These are phyloP conservation scores for Herpetomonas tarakana DNA, from an alignment of 208 protist genomes.

Conservation along the genomic window DNA sequence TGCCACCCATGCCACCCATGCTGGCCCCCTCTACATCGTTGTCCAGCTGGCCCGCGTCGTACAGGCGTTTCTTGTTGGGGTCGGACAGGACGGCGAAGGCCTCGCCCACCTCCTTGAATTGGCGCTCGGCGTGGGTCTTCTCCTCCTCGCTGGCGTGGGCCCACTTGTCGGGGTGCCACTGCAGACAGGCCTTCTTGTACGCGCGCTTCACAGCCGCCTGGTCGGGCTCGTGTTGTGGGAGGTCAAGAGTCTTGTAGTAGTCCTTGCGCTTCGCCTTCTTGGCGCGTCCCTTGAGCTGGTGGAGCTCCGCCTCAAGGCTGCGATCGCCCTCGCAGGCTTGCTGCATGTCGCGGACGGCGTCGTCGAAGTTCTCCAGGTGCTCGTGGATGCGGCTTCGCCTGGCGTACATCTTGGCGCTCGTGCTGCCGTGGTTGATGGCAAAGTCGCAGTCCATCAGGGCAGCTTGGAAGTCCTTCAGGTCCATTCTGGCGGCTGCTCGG, in stretches of 20 bases:
- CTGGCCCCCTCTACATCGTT: constrained; percentile 74
- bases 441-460: constrained; percentile 90
- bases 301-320: constrained; percentile 56
- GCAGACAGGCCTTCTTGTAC: constrained; percentile 83
- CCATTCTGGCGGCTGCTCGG: constrained; percentile 83
- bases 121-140: constrained; percentile 68
- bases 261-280: constrained; percentile 83
- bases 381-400: constrained; percentile 80
- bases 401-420: constrained; percentile 84
- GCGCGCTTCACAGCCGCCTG: constrained; percentile 72
- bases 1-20: constrained; percentile 19
- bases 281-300: constrained; percentile 47
- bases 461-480: constrained; percentile 82
- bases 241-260: constrained; percentile 90
- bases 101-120: constrained; percentile 89
- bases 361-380: constrained; percentile 81
- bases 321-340: constrained; percentile 69
- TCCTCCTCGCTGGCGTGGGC: constrained; percentile 66
- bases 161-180: constrained; percentile 94
- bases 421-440: constrained; percentile 86
- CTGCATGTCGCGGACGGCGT: constrained; percentile 87
- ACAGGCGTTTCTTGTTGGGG: constrained; percentile 84
- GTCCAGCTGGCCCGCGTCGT: constrained; percentile 88
- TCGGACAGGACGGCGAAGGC: constrained; percentile 88
- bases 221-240: constrained; percentile 64